phyloP scores from a whole-genome alignment of 2,329 filamentous ascomycete species.

The Chrysoporthe puriensis region DNA sequence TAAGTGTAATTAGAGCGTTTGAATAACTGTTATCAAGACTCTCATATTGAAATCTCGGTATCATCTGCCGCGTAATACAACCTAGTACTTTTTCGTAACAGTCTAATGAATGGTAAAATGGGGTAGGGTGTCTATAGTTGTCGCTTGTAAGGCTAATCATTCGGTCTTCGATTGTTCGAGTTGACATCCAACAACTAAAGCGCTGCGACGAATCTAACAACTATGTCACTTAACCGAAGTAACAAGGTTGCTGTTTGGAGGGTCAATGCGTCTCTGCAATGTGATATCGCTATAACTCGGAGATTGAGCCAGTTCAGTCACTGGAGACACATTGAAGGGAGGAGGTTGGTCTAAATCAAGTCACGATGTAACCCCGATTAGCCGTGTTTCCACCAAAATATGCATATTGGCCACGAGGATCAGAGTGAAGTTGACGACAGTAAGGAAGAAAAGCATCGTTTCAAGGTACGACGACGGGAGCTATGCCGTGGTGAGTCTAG shows the following conservation, averaged over 20 bases:
- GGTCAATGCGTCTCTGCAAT: neutral
- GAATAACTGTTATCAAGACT: neutral
- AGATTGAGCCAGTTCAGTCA: neutral
- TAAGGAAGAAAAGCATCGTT: neutral
- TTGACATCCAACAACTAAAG: neutral
- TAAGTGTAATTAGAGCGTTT: neutral
- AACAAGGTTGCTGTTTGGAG: neutral
- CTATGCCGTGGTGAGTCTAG: neutral
- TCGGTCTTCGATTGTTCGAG: neutral
- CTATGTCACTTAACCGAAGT: neutral
- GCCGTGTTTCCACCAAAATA: neutral
- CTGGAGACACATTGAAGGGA: neutral
- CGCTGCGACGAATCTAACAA: neutral
- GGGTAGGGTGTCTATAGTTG: neutral
- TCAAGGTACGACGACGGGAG: neutral
- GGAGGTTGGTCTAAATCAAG: neutral
- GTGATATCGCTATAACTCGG: slow-evolving; percentile 4
- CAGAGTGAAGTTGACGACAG: neutral
- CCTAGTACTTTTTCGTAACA: neutral
- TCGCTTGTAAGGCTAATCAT: neutral
- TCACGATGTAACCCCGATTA: neutral
- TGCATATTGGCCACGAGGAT: neutral
- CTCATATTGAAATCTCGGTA: neutral
- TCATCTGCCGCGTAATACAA: neutral
- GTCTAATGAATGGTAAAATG: neutral